Conservation (phyloP, 2,329 filamentous ascomycete species). For the Xylariaceae sp. region DNA sequence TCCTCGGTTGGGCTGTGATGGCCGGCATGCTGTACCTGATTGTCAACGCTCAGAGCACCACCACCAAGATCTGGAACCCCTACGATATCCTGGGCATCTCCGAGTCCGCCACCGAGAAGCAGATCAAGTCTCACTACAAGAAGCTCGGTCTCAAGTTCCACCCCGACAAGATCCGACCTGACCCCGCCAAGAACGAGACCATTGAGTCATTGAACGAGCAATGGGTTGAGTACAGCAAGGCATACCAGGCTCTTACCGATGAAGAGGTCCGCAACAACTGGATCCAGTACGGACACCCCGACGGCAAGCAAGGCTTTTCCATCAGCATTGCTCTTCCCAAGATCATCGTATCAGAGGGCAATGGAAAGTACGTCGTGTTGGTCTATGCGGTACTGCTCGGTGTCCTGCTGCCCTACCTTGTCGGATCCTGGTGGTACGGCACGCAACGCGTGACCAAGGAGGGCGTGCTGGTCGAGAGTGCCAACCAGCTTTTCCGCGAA, state of each 20-base stretch:
- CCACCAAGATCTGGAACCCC: constrained; percentile 86
- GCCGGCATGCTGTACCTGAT: constrained; percentile 91
- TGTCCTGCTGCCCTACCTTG: constrained; percentile 83
- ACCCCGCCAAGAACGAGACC: constrained; percentile 84
- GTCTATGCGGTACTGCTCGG: constrained; percentile 85
- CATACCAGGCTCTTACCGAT: constrained; percentile 95
- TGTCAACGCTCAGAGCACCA: constrained; percentile 63
- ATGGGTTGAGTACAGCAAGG: constrained; percentile 95
- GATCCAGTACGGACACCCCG: constrained; percentile 90
- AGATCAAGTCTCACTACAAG: constrained; percentile 90
- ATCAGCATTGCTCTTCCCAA: constrained; percentile 95
- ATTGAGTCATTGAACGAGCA: constrained; percentile 74
- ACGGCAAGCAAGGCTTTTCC: constrained; percentile 96
- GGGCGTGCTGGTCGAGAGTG: constrained; percentile 85
- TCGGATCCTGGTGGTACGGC: constrained; percentile 98
- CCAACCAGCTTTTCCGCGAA: constrained; percentile 89
- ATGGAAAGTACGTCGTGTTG: constrained; percentile 90
- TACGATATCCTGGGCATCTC: constrained; percentile 89
- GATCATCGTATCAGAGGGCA: constrained; percentile 86
- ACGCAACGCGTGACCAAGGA: constrained; percentile 91
- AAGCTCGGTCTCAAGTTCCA: constrained; percentile 80
- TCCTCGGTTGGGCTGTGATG: constrained; percentile 77
- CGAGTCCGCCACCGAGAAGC: constrained; percentile 79
- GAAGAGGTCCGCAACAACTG: constrained; percentile 97
- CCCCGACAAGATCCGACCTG: constrained; percentile 85